Evolutionary conservation across 305 asterid genomes (phyloP).

Genomic region (Caryopteris hybrid): DNA sequence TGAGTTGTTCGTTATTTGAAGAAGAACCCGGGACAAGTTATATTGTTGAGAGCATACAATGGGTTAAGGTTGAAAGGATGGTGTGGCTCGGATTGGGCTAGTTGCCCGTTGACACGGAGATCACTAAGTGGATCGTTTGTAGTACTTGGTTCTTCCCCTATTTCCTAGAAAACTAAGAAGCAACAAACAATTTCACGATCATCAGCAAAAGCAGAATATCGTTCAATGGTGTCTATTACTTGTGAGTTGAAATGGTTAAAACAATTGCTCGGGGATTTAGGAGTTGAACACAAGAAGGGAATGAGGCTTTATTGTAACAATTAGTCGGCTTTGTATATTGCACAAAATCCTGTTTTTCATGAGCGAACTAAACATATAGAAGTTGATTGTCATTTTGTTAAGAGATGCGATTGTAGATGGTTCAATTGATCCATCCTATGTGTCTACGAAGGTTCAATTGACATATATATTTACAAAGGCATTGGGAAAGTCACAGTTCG

Average conservation of each 20-base stretch:
- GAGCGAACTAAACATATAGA: neutral
- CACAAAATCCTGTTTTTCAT: neutral
- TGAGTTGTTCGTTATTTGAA: no score
- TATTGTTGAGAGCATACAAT: neutral
- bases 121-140: neutral
- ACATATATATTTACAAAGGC: neutral
- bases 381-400: neutral
- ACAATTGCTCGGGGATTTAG: neutral
- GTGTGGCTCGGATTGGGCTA: slow-evolving; percentile 18
- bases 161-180: no score
- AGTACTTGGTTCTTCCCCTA: neutral
- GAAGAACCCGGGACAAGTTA: neutral
- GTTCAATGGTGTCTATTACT: no score
- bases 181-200: no score
- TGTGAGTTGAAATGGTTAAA: neutral
- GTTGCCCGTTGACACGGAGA: neutral
- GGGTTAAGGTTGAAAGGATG: neutral
- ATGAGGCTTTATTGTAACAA: neutral
- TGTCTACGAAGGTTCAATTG: neutral
- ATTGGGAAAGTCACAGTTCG: neutral
- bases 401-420: neutral
- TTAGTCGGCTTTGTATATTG: neutral
- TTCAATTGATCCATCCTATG: neutral
- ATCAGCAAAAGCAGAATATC: no score
- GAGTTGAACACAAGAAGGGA: neutral